phyloP scores from a whole-genome alignment of 176 grass and related monocot species.

The Bonia amplexicaulis region DNA sequence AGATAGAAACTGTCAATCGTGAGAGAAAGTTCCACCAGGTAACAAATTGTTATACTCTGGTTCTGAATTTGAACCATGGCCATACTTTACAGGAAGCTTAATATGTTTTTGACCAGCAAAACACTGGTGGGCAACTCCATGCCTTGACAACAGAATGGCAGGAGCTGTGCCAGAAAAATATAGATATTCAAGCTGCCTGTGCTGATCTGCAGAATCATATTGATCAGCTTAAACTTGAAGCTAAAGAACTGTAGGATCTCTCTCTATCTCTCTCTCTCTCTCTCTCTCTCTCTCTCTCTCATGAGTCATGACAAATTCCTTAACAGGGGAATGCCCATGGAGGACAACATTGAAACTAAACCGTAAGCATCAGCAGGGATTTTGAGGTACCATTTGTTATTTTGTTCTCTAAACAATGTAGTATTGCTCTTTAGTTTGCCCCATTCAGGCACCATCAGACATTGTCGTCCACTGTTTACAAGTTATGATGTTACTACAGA shows the following conservation, averaged over 20 bases:
- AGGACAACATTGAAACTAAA: constrained; percentile 33
- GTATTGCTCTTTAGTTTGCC: background rate
- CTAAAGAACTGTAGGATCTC: constrained; percentile 58
- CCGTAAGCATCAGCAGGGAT: constrained; percentile 18
- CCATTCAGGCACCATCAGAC: background rate
- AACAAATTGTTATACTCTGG: background rate
- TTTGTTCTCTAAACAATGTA: background rate
- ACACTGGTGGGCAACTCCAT: constrained; percentile 75
- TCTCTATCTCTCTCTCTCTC: background rate
- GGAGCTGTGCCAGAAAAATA: constrained; percentile 86
- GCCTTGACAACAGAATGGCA: constrained; percentile 79
- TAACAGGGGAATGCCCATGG: constrained; percentile 61
- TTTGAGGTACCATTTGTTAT: constrained; percentile 40
- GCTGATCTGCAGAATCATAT: constrained; percentile 71
- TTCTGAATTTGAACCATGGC: constrained; percentile 7
- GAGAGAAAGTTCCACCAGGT: constrained; percentile 99
- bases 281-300: background rate
- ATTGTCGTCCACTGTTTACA: background rate
- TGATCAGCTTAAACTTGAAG: constrained; percentile 62
- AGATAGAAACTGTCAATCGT: constrained; percentile 85
- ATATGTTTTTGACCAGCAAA: constrained; percentile 62
- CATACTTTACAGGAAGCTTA: constrained; percentile 9
- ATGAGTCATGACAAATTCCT: background rate
- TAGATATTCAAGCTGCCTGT: constrained; percentile 77
- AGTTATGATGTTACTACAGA: background rate